Evolutionary conservation across 192 early-diverging fungal species (phyloP), one percentile per base, ranked within the genome.

Genomic region (Phlyctochytrium arcticum): DNA sequence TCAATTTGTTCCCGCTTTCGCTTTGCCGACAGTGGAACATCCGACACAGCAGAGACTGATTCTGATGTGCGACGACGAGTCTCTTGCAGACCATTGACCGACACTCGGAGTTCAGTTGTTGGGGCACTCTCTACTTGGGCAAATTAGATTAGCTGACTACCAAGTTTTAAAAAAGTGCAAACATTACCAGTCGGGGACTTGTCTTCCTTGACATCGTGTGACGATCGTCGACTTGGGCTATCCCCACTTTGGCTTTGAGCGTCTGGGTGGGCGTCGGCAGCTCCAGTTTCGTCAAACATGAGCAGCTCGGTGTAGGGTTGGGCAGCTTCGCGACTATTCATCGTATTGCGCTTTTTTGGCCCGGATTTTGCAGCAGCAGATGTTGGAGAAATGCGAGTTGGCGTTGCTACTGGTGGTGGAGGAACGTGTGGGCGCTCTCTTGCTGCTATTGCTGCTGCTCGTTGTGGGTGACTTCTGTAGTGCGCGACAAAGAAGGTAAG

Each of bases 271-370:
- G 49, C 17, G 3, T 23, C 49, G 24, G 12, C 49, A n/a, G 26
- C n/a, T 46, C 37, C 35, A 51, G 23, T 10, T 24, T 36, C 60
- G 1, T 55, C 64, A 34, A 67, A 23, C 31, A 66, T 12, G 26
- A 71, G n/a, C 35, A 67, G 42, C 30, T 71, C 70, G 39, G 54
- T 53, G 31, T 67, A 67, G 15, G 70, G 42, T 33, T 74, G 72
- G 10, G 65, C 65, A 21, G 75, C 71, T 21, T 75, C 72, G 35
- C 57, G 60, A 46, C 61, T 69, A 59, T 72, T 78, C 69, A 78
- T 75, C 30, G 75, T 78, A 51, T 59, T 78, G 23, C 75, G 65
- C 48, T 62, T 69, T 36, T 70, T 75, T 39, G 63, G n/a, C n/a
- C n/a, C n/a, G n/a, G n/a, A n/a, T n/a, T n/a, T n/a, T n/a, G n/a